Evolutionary conservation across 2,329 filamentous ascomycete genomes (phyloP).

Genomic region (Rasamsonia emersonii): DNA sequence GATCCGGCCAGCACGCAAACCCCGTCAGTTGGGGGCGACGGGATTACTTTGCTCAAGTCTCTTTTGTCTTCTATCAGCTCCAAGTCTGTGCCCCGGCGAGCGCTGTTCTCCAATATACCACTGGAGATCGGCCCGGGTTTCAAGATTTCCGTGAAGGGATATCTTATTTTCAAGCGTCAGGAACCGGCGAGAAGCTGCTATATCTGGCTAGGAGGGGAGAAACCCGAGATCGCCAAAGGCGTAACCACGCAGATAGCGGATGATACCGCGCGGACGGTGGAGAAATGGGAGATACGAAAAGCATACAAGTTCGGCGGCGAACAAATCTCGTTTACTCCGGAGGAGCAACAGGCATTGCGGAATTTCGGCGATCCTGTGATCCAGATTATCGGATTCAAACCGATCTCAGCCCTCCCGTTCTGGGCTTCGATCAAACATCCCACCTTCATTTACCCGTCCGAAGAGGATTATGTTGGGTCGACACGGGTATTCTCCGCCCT

Average conservation of each 20-base stretch:
- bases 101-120: conserved; percentile 77
- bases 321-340: conserved; percentile 73
- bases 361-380: conserved; percentile 76
- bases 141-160: conserved; percentile 86
- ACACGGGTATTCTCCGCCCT: conserved; percentile 87
- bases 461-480: conserved; percentile 82
- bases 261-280: conserved; percentile 66
- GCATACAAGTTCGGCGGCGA: conserved; percentile 95
- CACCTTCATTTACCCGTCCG: conserved; percentile 87
- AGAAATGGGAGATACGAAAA: conserved; percentile 75
- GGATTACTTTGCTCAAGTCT: conserved; percentile 68
- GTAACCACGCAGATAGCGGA: conserved; percentile 68
- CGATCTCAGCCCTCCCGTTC: conserved; percentile 60
- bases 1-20: conserved; percentile 43
- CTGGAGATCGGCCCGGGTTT: conserved; percentile 80
- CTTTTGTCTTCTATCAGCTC: conserved; percentile 84
- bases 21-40: conserved; percentile 61
- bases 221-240: conserved; percentile 67
- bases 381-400: conserved; percentile 90
- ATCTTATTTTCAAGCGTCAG: conserved; percentile 79
- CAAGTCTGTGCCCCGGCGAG: conserved; percentile 74
- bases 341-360: conserved; percentile 70
- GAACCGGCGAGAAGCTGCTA: conserved; percentile 73
- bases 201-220: conserved; percentile 80
- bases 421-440: conserved; percentile 85